Conservation (phyloP, 2,329 filamentous ascomycete species). For the Aplosporella prunicola region DNA sequence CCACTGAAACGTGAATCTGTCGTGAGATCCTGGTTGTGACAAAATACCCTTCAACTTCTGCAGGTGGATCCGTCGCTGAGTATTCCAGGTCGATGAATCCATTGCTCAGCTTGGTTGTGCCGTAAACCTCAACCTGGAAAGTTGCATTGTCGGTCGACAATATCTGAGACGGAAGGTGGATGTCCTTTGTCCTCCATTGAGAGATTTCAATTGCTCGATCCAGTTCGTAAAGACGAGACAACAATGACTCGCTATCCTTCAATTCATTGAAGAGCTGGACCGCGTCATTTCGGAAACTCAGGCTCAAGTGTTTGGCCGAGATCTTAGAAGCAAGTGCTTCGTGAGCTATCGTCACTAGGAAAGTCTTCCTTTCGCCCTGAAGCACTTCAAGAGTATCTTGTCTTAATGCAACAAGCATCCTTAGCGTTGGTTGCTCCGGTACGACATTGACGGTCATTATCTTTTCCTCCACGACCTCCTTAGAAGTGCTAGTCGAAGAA, state of each 20-base stretch:
- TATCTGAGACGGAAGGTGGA: constrained; percentile 22
- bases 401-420: constrained; percentile 65
- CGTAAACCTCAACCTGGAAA: constrained; percentile 5
- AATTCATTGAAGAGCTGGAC: constrained; percentile 67
- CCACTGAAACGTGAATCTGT: constrained; percentile 4
- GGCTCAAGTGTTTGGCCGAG: constrained; percentile 72
- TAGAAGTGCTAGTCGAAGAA: too few relatives aligned
- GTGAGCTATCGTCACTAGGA: constrained; percentile 75
- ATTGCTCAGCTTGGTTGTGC: constrained; percentile 3
- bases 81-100: constrained; percentile 7
- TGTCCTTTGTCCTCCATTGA: constrained; percentile 23
- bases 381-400: constrained; percentile 87
- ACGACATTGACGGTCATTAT: constrained; percentile 59
- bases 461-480: too few relatives aligned
- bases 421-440: constrained; percentile 64
- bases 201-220: constrained; percentile 67
- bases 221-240: constrained; percentile 75
- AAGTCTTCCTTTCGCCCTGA: constrained; percentile 73
- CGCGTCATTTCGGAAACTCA: constrained; percentile 85
- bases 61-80: constrained; percentile 4
- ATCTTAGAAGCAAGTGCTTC: constrained; percentile 49
- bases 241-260: constrained; percentile 65
- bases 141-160: constrained; percentile 45
- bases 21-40: constrained; percentile 8
- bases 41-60: constrained; percentile 4